A percentile compares a stretch with the other conserved stretches of the same genome.
Evolutionary conservation across 2,329 filamentous ascomycete species (phyloP).

Genomic region (Dothiorella sarmentorum): DNA sequence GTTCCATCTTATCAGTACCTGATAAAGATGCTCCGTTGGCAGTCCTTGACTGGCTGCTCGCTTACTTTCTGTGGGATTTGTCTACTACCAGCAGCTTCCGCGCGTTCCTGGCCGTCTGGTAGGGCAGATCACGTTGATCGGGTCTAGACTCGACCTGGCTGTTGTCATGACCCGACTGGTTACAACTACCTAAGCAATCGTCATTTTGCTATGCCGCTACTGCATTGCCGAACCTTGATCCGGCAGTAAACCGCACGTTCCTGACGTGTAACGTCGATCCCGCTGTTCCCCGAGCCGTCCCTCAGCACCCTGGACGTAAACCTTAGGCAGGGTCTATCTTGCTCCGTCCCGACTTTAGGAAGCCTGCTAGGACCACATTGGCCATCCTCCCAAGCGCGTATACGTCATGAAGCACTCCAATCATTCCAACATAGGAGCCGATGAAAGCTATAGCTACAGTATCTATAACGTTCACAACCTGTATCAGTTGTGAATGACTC

Average conservation of each 20-base stretch:
- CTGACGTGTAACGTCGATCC: background rate
- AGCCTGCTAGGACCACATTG: background rate
- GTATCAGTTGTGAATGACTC: background rate
- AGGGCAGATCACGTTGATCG: background rate
- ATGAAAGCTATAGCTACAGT: no score
- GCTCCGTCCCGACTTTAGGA: background rate
- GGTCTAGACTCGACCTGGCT: background rate
- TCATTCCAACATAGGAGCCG: no score
- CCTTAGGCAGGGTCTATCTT: background rate
- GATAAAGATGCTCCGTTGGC: background rate
- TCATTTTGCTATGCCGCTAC: background rate
- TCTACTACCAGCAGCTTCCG: background rate
- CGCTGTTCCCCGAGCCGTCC: background rate
- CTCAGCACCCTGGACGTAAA: background rate
- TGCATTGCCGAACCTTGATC: slow-evolving; percentile 7
- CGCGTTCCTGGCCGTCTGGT: slow-evolving; percentile 12
- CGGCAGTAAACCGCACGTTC: background rate
- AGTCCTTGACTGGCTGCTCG: background rate
- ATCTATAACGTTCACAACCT: no score
- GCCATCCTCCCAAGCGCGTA: no score
- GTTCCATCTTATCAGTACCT: slow-evolving; percentile 3
- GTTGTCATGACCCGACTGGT: background rate
- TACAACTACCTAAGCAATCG: background rate
- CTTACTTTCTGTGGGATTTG: background rate
- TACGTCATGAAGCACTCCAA: background rate